phyloP scores from a whole-genome alignment of 2,329 filamentous ascomycete genomes.

The Didymella arachidicola region DNA sequence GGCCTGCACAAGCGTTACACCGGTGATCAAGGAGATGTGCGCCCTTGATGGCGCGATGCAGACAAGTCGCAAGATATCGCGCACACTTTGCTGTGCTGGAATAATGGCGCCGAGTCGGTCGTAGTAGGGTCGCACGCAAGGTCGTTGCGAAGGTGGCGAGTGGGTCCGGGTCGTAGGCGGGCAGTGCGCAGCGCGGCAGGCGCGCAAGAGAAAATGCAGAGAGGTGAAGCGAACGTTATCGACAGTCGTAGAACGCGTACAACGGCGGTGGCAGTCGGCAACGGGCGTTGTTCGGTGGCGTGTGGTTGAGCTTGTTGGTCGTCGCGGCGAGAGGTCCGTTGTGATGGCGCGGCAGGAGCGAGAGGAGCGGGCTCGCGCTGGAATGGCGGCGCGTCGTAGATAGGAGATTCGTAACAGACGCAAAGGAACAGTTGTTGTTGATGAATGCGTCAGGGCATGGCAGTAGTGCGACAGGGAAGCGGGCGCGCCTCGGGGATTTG shows the following conservation, averaged over 20 bases:
- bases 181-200: constrained; percentile 24
- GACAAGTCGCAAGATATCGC: constrained; percentile 32
- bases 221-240: constrained; percentile 16
- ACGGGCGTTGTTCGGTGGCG: constrained; percentile 14
- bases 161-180: constrained; percentile 21
- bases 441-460: constrained; percentile 35
- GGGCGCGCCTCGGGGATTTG: constrained; percentile 32
- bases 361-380: constrained; percentile 27
- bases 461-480: constrained; percentile 32
- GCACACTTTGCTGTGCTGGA: constrained; percentile 26
- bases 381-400: constrained; percentile 16
- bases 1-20: constrained; percentile 45
- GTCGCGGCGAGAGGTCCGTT: constrained; percentile 27
- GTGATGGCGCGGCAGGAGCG: constrained; percentile 29
- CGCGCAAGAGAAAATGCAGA: constrained; percentile 18
- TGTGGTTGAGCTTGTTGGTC: constrained; percentile 24
- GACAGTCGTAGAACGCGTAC: constrained; percentile 18
- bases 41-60: constrained; percentile 28
- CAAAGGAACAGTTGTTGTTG: constrained; percentile 38
- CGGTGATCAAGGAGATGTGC: constrained; percentile 34
- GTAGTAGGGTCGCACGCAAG: constrained; percentile 30
- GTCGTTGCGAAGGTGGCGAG: constrained; percentile 34
- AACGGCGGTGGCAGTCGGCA: constrained; percentile 7
- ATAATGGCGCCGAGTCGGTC: constrained; percentile 22
- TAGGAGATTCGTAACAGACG: constrained; percentile 25